A percentile compares a stretch with the other conserved stretches of the same genome.
Conservation (phyloP, 495 filamentous ascomycete genomes). For the Letharia lupina region DNA sequence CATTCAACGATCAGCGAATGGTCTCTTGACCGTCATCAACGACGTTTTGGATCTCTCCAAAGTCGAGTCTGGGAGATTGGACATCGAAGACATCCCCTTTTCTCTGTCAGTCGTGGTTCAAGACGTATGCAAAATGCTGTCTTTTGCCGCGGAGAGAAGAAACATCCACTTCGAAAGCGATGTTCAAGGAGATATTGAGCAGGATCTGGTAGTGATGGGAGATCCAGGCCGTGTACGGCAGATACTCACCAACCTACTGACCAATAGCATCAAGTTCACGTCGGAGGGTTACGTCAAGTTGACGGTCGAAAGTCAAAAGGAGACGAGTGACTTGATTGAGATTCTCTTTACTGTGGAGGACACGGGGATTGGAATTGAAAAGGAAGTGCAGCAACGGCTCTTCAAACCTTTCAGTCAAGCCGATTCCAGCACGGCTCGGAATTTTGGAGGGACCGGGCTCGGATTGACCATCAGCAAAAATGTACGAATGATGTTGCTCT, state of each 20-base stretch:
- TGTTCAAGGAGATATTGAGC: constrained; percentile 37
- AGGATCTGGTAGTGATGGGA: constrained; percentile 44
- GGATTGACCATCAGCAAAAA: constrained; percentile 77
- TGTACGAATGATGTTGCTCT: constrained; percentile 19
- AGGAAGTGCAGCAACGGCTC: constrained; percentile 59
- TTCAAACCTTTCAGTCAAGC: constrained; percentile 86
- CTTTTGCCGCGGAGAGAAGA: constrained; percentile 50
- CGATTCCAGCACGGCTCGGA: constrained; percentile 64
- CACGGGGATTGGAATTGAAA: constrained; percentile 77
- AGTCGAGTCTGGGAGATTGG: constrained; percentile 66
- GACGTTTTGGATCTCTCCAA: constrained; percentile 87
- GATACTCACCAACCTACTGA: constrained; percentile 77
- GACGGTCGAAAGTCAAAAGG: constrained; percentile 27
- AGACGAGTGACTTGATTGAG: constrained; percentile 33
- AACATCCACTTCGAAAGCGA: constrained; percentile 47
- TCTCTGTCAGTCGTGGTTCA: constrained; percentile 62
- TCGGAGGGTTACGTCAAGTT: constrained; percentile 57
- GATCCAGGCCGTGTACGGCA: constrained; percentile 75
- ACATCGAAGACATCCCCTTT: constrained; percentile 73
- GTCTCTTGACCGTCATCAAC: constrained; percentile 80
- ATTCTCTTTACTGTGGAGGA: constrained; percentile 61
- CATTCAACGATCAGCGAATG: constrained; percentile 71
- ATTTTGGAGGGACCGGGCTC: constrained; percentile 74
- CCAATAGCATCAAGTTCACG: constrained; percentile 86
- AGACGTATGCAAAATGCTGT: constrained; percentile 47